Base-by-base conservation (phyloP, 306 rosid genomes). In the Pyrus communis region DNA sequence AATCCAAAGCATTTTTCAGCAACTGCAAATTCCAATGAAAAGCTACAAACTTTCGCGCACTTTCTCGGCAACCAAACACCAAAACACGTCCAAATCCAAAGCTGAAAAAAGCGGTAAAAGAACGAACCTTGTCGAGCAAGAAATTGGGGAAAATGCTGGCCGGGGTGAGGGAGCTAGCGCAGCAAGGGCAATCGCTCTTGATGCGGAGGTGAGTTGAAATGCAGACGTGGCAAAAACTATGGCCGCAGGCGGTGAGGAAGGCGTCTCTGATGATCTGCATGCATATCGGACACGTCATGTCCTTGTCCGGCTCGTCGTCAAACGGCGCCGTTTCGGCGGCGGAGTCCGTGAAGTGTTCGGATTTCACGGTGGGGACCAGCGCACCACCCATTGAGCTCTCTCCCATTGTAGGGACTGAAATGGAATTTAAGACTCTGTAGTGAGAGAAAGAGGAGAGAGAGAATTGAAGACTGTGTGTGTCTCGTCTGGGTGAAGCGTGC, bases 121-220 rank as follows among this genome's bases (percentile, higher is more conserved):
- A 42, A 70, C 71, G 51, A 83, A 92, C 96, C 96, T 89, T 92
- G 63, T 92, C 90, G 72, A 92, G 93, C 76, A 92, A 83, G 84
- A 92, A 70, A 81, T 89, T 92, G 30, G 93, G 97, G 80, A 89
- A 88, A 61, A 92, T 64, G 54, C 87, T 84, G 12, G 45, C 74
- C 65, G 69, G 73, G 71, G 93, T 85, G 80, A 92, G 97, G 82
- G 75, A 80, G 46, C 84, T 88, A 73, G 86, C 83, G 67, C 97
- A 92, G 81, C 96, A 88, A 78, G 97, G 97, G 76, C 97, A 92
- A 74, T 92, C 91, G 67, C 81, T 89, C 87, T 92, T 92, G 76
- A 82, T 85, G 18, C 88, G 87, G 49, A 92, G 96, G 86, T 92
- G 97, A 75, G 93, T 92, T 77, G 54, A 77, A 71, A 92, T 86